Evolutionary conservation across 257 asterid genomes (phyloP).

Genomic region (Ilex aquifolium): DNA sequence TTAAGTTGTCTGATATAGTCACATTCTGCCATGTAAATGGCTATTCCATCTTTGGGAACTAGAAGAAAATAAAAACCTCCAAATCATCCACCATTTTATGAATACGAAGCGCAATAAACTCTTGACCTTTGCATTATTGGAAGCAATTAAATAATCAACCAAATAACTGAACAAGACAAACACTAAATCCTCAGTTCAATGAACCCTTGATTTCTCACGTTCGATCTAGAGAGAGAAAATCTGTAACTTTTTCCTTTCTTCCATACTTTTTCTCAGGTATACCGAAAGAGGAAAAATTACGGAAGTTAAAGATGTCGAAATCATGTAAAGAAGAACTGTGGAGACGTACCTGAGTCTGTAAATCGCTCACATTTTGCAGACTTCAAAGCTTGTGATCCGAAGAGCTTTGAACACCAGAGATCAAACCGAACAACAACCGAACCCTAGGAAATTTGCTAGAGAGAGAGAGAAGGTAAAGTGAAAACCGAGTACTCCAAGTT

Average conservation of each 20-base stretch:
- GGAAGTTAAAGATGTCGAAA: neutral
- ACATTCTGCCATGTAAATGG: too few relatives aligned
- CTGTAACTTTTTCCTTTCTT: neutral
- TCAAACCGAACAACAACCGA: neutral
- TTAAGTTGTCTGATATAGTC: too few relatives aligned
- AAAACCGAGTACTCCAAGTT: constrained; percentile 1
- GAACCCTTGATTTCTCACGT: neutral
- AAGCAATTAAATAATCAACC: too few relatives aligned
- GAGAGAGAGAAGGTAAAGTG: constrained; percentile 3
- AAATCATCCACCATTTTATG: too few relatives aligned
- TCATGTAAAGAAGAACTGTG: neutral
- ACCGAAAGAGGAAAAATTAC: neutral
- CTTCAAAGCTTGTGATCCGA: constrained; percentile 12
- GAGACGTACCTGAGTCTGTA: constrained; percentile 26
- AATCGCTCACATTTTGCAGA: constrained; percentile 25
- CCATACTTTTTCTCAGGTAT: neutral
- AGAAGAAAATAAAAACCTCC: too few relatives aligned
- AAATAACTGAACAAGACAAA: too few relatives aligned
- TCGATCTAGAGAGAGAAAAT: neutral
- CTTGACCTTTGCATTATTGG: too few relatives aligned
- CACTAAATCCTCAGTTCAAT: neutral
- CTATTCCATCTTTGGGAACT: too few relatives aligned
- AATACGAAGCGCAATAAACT: too few relatives aligned
- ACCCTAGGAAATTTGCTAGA: constrained; percentile 10
- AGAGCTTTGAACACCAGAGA: neutral